These are phyloP conservation scores for Cyberlindnera samutprakarnensis DNA, from an alignment of 805 yeast genomes.

Conservation along the genomic window DNA sequence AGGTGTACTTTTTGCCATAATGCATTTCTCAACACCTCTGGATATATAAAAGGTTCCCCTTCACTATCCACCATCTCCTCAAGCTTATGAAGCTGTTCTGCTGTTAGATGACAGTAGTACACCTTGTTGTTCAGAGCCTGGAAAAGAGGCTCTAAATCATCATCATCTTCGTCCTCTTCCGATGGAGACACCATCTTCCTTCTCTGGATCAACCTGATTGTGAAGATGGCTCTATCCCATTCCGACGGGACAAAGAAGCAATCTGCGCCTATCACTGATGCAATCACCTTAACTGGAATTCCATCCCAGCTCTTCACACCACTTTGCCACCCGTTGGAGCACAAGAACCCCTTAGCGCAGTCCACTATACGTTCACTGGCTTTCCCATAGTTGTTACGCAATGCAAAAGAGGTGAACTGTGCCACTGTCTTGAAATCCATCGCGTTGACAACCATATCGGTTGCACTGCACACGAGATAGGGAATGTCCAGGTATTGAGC, in stretches of 20 bases:
- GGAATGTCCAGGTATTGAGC: conserved; percentile 43
- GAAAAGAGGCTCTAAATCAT: conserved; percentile 19
- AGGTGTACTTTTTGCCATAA: conserved; percentile 41
- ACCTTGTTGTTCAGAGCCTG: conserved; percentile 33
- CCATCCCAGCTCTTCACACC: conserved; percentile 40
- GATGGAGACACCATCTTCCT: conserved; percentile 11
- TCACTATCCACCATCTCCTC: conserved; percentile 31
- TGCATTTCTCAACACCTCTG: conserved; percentile 35
- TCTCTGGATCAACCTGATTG: conserved; percentile 34
- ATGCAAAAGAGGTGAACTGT: conserved; percentile 34
- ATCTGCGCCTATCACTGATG: conserved; percentile 39
- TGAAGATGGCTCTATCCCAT: conserved; percentile 46
- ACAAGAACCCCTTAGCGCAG: conserved; percentile 37
- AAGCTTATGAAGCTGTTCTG: conserved; percentile 37
- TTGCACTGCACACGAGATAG: conserved; percentile 36
- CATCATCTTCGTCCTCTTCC: conserved; percentile 6
- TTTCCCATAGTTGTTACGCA: conserved; percentile 35
- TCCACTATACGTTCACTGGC: conserved; percentile 39
- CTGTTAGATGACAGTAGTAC: conserved; percentile 40
- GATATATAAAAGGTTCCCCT: conserved; percentile 32
- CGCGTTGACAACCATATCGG: conserved; percentile 29
- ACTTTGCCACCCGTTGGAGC: conserved; percentile 42
- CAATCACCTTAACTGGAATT: conserved; percentile 34
- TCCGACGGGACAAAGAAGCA: conserved; percentile 47
- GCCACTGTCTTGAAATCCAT: conserved; percentile 31